A percentile compares a stretch with the other conserved stretches of the same genome.
phyloP scores from a whole-genome alignment of 108 stramenopile species.

The Cafeteria roenbergensis region DNA sequence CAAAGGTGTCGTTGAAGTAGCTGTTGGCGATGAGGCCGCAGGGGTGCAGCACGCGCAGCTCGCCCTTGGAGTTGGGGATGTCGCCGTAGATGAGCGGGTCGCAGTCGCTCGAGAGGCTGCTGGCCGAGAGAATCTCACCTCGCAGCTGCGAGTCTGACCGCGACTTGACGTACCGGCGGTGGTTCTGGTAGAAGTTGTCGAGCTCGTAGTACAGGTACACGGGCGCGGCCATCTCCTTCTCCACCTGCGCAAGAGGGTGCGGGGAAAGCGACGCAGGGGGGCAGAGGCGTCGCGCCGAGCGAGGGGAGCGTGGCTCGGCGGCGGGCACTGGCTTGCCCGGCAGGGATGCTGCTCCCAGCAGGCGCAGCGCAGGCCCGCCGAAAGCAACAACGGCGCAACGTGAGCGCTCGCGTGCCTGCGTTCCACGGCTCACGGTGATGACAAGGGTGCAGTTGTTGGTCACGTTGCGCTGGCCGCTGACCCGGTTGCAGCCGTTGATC shows the following conservation, averaged over 20 bases:
- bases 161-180: slow-evolving; percentile 64
- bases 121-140: slow-evolving; percentile 13
- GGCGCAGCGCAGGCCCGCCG: too few species aligned
- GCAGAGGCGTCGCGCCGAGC: not conserved
- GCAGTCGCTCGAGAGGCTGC: slow-evolving; percentile 15
- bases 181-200: slow-evolving; percentile 94
- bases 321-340: too few species aligned
- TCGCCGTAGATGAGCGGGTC: slow-evolving; percentile 19
- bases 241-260: not conserved
- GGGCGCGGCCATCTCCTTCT: slow-evolving; percentile 48
- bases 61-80: not conserved
- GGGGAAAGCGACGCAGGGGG: not conserved
- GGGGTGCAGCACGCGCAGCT: slow-evolving; percentile 55
- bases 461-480: not conserved
- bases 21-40: slow-evolving; percentile 96
- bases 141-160: slow-evolving; percentile 37
- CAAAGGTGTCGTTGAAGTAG: slow-evolving; percentile 80
- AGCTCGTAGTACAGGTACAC: slow-evolving; percentile 86
- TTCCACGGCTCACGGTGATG: not conserved
- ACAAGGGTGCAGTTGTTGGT: slow-evolving; percentile 1
- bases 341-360: too few species aligned
- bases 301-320: too few species aligned
- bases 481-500: not conserved
- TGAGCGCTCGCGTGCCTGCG: too few species aligned
- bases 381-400: too few species aligned